Evolutionary conservation across 768 basidiomycete genomes (phyloP), one percentile per base, ranked within the genome.

Genomic region (Clathrus columnatus): DNA sequence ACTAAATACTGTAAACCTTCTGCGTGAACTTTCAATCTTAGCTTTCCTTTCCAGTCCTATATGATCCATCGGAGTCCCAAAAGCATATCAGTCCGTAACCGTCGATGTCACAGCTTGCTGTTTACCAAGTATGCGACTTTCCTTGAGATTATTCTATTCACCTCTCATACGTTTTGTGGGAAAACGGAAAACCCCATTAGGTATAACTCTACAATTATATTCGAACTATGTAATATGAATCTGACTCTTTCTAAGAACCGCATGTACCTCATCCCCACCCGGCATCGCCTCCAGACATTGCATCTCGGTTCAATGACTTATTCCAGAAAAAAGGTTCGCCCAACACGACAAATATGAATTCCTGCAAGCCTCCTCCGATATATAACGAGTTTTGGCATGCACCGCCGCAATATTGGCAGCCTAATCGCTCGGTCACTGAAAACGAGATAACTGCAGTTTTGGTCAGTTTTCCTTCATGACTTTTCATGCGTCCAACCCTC

Each of bases 81-180:
- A n/a, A n/a, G n/a, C n/a, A n/a, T n/a, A n/a, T n/a, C n/a, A n/a
- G n/a, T n/a, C n/a, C n/a, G n/a, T n/a, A n/a, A n/a, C n/a, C n/a
- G n/a, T n/a, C n/a, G n/a, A n/a, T n/a, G n/a, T n/a, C n/a, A n/a
- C n/a, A n/a, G n/a, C n/a, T n/a, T n/a, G n/a, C n/a, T n/a, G n/a
- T n/a, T n/a, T n/a, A n/a, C n/a, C n/a, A n/a, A n/a, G n/a, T n/a
- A n/a, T n/a, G n/a, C n/a, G n/a, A n/a, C n/a, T n/a, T n/a, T n/a
- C n/a, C n/a, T n/a, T n/a, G n/a, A n/a, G n/a, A n/a, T n/a, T n/a
- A n/a, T n/a, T n/a, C n/a, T n/a, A n/a, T n/a, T n/a, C n/a, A n/a
- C 83, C 82, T 26, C 75, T 84, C 57, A 85, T 86, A 41, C 74
- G 68, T 60, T 85, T 85, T 63, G 56, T 84, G 14, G 83, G 84